Evolutionary conservation across 345 rosid species (phyloP).

Genomic region (Odontarrhena argentea): DNA sequence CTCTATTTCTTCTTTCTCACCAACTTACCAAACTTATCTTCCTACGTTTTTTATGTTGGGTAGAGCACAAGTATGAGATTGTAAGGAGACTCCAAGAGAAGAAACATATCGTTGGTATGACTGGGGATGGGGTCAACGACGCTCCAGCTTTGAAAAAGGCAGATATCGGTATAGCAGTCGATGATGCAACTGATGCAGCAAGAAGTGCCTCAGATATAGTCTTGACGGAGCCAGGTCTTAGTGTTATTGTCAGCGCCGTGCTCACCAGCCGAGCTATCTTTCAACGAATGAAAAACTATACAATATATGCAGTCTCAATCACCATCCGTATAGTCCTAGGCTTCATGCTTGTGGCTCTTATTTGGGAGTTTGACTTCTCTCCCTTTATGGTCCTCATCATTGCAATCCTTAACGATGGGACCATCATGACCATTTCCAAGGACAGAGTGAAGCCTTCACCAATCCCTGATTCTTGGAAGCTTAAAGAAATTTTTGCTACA

Average conservation of each 20-base stretch:
- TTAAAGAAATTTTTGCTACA: slow-evolving; percentile 85
- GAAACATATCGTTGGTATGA: slow-evolving; percentile 95
- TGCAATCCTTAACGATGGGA: slow-evolving; percentile 83
- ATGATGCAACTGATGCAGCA: slow-evolving; percentile 95
- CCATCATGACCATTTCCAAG: slow-evolving; percentile 92
- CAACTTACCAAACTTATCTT: not conserved
- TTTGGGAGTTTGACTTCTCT: slow-evolving; percentile 81
- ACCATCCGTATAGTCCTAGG: slow-evolving; percentile 92
- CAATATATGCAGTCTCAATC: slow-evolving; percentile 86
- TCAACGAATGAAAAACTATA: slow-evolving; percentile 96
- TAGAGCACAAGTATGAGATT: slow-evolving; percentile 94
- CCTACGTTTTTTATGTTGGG: not conserved
- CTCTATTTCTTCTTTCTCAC: not conserved
- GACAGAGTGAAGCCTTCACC: slow-evolving; percentile 95
- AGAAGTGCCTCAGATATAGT: slow-evolving; percentile 89
- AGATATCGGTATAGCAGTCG: slow-evolving; percentile 93
- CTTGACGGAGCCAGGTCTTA: slow-evolving; percentile 89
- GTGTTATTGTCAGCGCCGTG: slow-evolving; percentile 88
- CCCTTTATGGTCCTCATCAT: slow-evolving; percentile 88
- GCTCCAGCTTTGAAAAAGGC: slow-evolving; percentile 94
- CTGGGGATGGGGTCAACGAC: slow-evolving; percentile 97
- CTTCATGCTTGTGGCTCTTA: slow-evolving; percentile 66
- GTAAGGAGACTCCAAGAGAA: slow-evolving; percentile 81
- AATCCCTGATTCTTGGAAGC: slow-evolving; percentile 85
- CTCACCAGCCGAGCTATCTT: slow-evolving; percentile 91